These are phyloP conservation scores for Phytopythium chamaehyphon DNA, from an alignment of 352 stramenopile species.

Conservation along the genomic window DNA sequence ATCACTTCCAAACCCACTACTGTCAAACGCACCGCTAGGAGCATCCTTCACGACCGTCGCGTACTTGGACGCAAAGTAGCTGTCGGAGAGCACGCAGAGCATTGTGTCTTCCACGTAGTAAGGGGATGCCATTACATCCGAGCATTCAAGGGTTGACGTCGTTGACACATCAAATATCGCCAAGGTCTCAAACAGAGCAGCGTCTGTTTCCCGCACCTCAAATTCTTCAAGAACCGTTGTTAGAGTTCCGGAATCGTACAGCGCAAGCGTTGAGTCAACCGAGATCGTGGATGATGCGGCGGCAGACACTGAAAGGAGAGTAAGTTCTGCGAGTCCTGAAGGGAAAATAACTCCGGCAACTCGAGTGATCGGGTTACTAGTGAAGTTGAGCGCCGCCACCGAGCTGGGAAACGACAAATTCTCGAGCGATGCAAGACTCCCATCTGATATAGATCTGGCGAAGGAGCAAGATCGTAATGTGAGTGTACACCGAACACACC, in stretches of 20 bases:
- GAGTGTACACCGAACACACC: not conserved
- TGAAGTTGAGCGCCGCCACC: constrained; percentile 28
- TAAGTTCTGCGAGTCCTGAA: constrained; percentile 15
- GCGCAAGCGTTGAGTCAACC: constrained; percentile 1
- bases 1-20: constrained; percentile 7
- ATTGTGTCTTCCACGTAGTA: constrained; percentile 35
- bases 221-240: constrained; percentile 30
- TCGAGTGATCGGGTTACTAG: constrained; percentile 28
- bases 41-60: constrained; percentile 17
- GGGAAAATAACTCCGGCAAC: constrained; percentile 33
- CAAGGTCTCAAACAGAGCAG: constrained; percentile 17
- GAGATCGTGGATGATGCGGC: constrained; percentile 2
- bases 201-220: constrained; percentile 33
- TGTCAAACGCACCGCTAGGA: constrained; percentile 12
- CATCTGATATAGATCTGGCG: constrained; percentile 13
- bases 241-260: constrained; percentile 1
- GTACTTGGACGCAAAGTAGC: constrained; percentile 32
- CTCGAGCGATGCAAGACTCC: constrained; percentile 20
- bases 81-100: constrained; percentile 37
- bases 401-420: constrained; percentile 30
- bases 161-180: constrained; percentile 26
- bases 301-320: constrained; percentile 11
- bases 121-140: constrained; percentile 21
- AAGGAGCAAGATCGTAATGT: not conserved
- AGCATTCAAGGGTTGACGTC: constrained; percentile 28